Conservation (phyloP, 192 early-diverging fungal species). For the Geosiphon pyriformis region DNA sequence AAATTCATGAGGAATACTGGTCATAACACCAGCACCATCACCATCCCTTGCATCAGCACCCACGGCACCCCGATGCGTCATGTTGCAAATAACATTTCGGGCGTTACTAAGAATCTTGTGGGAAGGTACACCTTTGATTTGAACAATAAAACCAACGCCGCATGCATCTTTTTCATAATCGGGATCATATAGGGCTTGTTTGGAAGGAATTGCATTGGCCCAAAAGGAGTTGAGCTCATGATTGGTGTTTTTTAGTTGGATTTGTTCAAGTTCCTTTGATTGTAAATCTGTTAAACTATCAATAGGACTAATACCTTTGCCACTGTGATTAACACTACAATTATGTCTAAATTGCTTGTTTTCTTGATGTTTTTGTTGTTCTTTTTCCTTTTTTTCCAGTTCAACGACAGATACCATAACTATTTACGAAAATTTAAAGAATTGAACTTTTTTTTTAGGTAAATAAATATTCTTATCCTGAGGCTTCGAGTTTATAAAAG, state of each 20-base stretch:
- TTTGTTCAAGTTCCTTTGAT: not conserved
- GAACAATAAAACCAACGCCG: slow-evolving; percentile 96
- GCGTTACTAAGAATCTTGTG: slow-evolving; percentile 92
- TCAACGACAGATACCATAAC: slow-evolving; percentile 18
- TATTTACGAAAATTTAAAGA: too few relatives aligned
- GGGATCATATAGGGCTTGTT: slow-evolving; percentile 87
- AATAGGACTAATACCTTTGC: not conserved
- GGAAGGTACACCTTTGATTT: slow-evolving; percentile 78
- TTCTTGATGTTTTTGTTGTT: slow-evolving; percentile 10
- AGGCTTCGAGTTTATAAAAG: too few relatives aligned
- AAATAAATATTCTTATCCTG: too few relatives aligned
- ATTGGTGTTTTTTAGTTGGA: slow-evolving; percentile 35
- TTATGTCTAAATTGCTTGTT: not conserved
- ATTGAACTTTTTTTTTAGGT: too few relatives aligned
- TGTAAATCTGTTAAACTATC: not conserved
- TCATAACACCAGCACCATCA: slow-evolving; percentile 98
- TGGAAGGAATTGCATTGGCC: slow-evolving; percentile 78
- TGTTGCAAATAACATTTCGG: slow-evolving; percentile 90
- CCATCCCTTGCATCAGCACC: slow-evolving; percentile 94
- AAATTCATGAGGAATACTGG: slow-evolving; percentile 87
- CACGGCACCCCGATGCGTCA: slow-evolving; percentile 96
- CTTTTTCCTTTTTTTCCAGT: slow-evolving; percentile 2
- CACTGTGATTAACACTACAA: not conserved
- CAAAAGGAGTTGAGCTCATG: slow-evolving; percentile 51
- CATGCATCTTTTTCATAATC: slow-evolving; percentile 90